Evolutionary conservation across 306 rosid genomes (phyloP), one percentile per base, ranked within the genome.

Genomic region (Sophora flavescens): DNA sequence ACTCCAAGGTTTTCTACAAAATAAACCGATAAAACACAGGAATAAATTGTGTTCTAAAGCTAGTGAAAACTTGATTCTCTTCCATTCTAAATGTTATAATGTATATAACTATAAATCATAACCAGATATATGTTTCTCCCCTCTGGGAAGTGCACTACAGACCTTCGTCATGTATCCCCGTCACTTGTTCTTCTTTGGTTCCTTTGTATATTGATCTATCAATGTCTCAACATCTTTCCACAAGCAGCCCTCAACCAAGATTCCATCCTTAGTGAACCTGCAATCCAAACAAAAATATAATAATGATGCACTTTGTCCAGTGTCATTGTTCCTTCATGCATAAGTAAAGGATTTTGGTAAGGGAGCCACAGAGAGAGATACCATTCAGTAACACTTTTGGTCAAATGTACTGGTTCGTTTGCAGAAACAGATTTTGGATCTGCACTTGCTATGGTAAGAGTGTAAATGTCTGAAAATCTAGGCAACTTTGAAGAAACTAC

Each of bases 181-280:
- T 82, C 63, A 82, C 82, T 82, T 85, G 72, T 72, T 73, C 89
- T 89, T 89, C 83, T 89, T 87, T 53, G 89, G 89, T 76, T 84
- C 89, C 56, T 72, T 86, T 0, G 75, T 78, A 35, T 87, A 89
- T 48, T 85, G 77, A 60, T 66, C 83, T 47, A 87, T 87, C 51
- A 89, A 68, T 69, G 82, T 87, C n/a, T 89, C 88, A 11, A 87
- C 88, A 74, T 89, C 91, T 78, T 85, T 89, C 91, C 88, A 85
- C 81, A 87, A 63, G 35, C 83, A 82, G 74, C 88, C 91, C 76
- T 89, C 89, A 26, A 83, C 93, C 76, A 89, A 72, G 70, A 76
- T 33, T 64, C 93, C 91, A 15, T 89, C 93, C 70, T 87, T 81
- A 15, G 87, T 85, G 84, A 89, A 89, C 93, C 93, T 89, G 89